Evolutionary conservation across 257 asterid genomes (phyloP).

Genomic region (Haberlea rhodopensis): DNA sequence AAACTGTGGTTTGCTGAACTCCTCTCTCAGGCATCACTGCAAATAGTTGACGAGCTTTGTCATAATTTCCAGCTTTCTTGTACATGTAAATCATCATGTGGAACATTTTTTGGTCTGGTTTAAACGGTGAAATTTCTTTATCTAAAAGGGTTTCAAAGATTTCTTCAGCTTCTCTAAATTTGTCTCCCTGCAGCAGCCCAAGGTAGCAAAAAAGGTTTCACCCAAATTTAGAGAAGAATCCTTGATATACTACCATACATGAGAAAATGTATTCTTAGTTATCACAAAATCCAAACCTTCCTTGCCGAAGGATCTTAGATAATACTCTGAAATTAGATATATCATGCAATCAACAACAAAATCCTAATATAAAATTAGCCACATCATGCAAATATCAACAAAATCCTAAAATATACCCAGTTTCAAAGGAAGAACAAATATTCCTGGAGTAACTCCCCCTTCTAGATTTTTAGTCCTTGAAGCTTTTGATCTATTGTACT

Average conservation of each 20-base stretch:
- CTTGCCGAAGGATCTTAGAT: no score
- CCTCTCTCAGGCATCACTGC: constrained; percentile 71
- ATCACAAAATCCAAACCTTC: background rate
- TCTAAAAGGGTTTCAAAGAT: constrained; percentile 65
- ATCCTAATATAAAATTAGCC: background rate
- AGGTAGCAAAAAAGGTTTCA: constrained; percentile 14
- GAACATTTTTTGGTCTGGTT: constrained; percentile 95
- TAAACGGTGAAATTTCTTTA: constrained; percentile 60
- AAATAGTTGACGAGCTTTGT: constrained; percentile 84
- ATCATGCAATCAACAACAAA: background rate
- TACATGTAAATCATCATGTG: constrained; percentile 98
- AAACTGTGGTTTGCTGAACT: constrained; percentile 64
- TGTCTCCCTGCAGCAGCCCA: constrained; percentile 65
- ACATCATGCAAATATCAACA: background rate
- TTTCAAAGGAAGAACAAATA: background rate
- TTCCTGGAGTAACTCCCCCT: no score
- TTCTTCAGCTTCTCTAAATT: constrained; percentile 84
- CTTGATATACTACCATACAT: background rate
- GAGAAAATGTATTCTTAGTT: constrained; percentile 14
- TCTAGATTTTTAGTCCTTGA: no score
- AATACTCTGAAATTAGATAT: background rate
- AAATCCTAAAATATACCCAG: background rate
- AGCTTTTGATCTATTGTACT: no score
- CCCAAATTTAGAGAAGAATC: background rate
- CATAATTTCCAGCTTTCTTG: constrained; percentile 69